Conservation (phyloP, 306 rosid genomes). For the Glycyrrhiza uralensis region DNA sequence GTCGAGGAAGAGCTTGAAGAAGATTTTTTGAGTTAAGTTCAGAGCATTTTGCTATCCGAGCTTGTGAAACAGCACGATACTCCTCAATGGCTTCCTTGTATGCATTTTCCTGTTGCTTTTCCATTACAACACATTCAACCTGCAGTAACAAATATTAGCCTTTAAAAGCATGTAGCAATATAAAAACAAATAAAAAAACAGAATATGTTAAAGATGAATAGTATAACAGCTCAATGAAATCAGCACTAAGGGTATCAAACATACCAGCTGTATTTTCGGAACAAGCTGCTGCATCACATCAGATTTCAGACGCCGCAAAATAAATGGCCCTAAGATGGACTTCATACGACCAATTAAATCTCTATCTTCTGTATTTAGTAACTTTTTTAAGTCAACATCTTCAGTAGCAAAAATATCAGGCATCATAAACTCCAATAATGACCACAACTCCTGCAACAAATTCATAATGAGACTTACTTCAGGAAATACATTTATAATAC, state of each 20-base stretch:
- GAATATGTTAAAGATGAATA: background rate
- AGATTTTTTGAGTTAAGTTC: slow-evolving; percentile 37
- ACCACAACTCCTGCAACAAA: slow-evolving; percentile 90
- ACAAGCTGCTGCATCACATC: slow-evolving; percentile 99
- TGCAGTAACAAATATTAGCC: slow-evolving; percentile 38
- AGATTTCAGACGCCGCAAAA: slow-evolving; percentile 87
- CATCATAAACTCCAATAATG: slow-evolving; percentile 94
- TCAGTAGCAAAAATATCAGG: slow-evolving; percentile 84
- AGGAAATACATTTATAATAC: background rate
- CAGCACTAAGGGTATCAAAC: slow-evolving; percentile 9
- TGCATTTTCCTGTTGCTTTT: slow-evolving; percentile 68
- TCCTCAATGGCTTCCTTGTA: slow-evolving; percentile 90
- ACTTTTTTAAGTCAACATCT: slow-evolving; percentile 92
- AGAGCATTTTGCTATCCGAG: slow-evolving; percentile 58
- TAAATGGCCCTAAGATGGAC: slow-evolving; percentile 95
- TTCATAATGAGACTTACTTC: slow-evolving; percentile 16
- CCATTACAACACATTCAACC: slow-evolving; percentile 89
- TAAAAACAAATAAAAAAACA: slow-evolving; percentile 3
- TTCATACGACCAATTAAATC: slow-evolving; percentile 86
- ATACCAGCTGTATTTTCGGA: slow-evolving; percentile 80
- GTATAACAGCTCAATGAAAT: background rate
- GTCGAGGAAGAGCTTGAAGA: slow-evolving; percentile 57
- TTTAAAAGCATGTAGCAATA: background rate
- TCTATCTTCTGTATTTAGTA: slow-evolving; percentile 66
- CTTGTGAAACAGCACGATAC: slow-evolving; percentile 81